Evolutionary conservation across 2,329 filamentous ascomycete species (phyloP), one percentile per base, ranked within the genome.

Genomic region (Talaromyces sp.): DNA sequence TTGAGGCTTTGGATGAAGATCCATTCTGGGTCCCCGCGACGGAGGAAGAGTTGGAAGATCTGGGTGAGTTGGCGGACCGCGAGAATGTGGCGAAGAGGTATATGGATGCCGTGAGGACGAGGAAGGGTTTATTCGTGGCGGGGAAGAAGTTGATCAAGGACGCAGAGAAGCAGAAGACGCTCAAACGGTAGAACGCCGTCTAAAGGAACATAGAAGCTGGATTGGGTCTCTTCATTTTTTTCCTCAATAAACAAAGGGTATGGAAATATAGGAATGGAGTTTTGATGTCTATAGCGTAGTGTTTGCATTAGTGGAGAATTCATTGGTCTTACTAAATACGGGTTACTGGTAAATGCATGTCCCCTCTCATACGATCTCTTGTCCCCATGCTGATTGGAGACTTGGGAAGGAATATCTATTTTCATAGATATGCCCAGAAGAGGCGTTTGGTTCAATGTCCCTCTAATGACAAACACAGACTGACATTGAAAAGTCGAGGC

Each of bases 11-110:
- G 1, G 92, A 98, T 74, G 89, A 97, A 77, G 95, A 99, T 80
- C 95, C 95, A 0, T 96, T 96, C 80, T 99, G 95, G 95, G 92
- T 96, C 54, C 95, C 95, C 1, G 92, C 92, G 67, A 98, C 93
- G 0, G 95, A 98, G 73, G 95, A 98, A 74, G 92, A 99, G 72
- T 78, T 99, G 58, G 95, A 99, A 82, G 95, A 99, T 80, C 79
- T 99, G 65, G 95, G 95, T 28, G 93, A 98, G 81, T 81, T 93
- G 73, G 95, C 91, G 3, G 95, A 99, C 78, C 86, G 86, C 72
- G 95, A 98, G 82, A 98, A 97, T 77, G 91, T 98, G 58, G 95
- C 95, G 25, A 96, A 96, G 85, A 81, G 90, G 73, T 98, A 98
- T 81, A 93, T 99, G 85, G 95, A 99, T 79, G 82, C 84, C 40